These are phyloP conservation scores for Diplodia intermedia DNA, from an alignment of 2,329 filamentous ascomycete genomes.

Conservation along the genomic window DNA sequence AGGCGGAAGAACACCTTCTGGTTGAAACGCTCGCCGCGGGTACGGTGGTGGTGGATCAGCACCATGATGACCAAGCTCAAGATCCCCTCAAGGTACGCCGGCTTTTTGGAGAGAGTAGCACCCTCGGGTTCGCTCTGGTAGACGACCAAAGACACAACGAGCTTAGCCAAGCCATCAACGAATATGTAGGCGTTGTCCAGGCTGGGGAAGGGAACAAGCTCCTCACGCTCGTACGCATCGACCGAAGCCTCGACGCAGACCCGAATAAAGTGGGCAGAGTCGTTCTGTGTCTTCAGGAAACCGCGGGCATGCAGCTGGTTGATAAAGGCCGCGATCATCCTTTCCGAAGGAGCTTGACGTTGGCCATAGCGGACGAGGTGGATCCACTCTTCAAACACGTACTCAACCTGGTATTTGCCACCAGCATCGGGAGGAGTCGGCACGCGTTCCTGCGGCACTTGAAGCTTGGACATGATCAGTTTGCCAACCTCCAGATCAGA, in stretches of 20 bases:
- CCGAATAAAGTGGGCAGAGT: constrained; percentile 80
- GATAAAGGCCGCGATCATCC: constrained; percentile 76
- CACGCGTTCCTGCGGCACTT: constrained; percentile 58
- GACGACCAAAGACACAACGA: constrained; percentile 77
- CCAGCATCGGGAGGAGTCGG: constrained; percentile 64
- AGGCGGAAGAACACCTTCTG: constrained; percentile 91
- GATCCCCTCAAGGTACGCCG: constrained; percentile 77
- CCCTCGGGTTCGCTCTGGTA: constrained; percentile 68
- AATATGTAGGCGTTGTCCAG: constrained; percentile 67
- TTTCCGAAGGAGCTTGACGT: constrained; percentile 71
- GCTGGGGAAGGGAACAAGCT: constrained; percentile 65
- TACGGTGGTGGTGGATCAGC: constrained; percentile 83
- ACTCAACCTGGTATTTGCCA: constrained; percentile 85
- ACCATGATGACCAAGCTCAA: constrained; percentile 80
- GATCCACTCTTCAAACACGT: constrained; percentile 96
- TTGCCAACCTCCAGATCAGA: constrained; percentile 69
- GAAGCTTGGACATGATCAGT: constrained; percentile 72
- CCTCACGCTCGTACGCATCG: constrained; percentile 75
- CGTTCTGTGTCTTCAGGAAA: constrained; percentile 75
- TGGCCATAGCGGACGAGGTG: constrained; percentile 68
- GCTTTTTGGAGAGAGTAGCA: constrained; percentile 67
- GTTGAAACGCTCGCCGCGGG: constrained; percentile 80
- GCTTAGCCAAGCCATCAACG: constrained; percentile 81
- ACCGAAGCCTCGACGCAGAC: constrained; percentile 81
- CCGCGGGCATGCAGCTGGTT: constrained; percentile 79